Evolutionary conservation across 441 rosid genomes (phyloP).

Genomic region (Metrosideros polymorpha): DNA sequence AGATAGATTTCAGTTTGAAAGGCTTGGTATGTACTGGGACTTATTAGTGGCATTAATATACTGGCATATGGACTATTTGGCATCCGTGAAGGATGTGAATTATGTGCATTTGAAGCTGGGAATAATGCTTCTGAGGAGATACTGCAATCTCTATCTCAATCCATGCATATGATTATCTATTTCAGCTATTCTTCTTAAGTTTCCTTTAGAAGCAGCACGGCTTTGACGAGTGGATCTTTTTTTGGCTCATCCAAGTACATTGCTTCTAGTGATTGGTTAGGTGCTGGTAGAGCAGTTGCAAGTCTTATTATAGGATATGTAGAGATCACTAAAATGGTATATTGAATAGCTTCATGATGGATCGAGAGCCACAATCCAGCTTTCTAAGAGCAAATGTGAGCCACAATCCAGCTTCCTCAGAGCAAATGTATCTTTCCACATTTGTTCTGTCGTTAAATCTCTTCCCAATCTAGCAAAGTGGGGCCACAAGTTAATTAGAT

Average conservation of each 20-base stretch:
- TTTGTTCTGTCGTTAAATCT: background rate
- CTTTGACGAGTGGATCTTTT: background rate
- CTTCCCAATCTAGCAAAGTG: background rate
- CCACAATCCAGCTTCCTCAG: background rate
- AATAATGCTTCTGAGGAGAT: background rate
- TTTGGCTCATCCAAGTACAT: background rate
- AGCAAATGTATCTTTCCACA: background rate
- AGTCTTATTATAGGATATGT: background rate
- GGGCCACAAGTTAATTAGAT: background rate
- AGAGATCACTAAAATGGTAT: background rate
- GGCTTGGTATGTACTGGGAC: slow-evolving; percentile 56
- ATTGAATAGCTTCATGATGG: background rate
- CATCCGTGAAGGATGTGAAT: background rate
- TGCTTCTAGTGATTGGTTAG: background rate
- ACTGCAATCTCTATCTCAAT: background rate
- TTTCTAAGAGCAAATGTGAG: background rate
- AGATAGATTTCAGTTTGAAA: slow-evolving; percentile 80
- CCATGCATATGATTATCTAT: background rate
- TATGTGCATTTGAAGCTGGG: background rate
- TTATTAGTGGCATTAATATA: background rate
- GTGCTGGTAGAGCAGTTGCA: background rate
- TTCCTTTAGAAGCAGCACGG: background rate
- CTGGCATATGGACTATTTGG: background rate
- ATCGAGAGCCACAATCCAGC: background rate
- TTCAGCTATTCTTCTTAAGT: background rate